phyloP scores from a whole-genome alignment of 257 asterid genomes.

The Rehmannia glutinosa region DNA sequence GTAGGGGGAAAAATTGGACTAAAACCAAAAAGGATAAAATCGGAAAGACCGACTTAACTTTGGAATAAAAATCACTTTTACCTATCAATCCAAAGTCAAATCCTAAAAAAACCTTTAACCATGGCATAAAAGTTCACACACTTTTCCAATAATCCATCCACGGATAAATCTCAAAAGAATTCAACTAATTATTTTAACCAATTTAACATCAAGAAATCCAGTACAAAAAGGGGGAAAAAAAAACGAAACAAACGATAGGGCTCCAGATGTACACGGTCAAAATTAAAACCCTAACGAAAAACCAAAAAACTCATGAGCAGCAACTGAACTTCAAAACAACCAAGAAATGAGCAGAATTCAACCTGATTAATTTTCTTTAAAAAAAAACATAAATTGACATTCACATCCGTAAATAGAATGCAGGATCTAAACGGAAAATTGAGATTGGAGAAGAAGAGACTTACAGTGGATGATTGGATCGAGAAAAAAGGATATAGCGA shows the following conservation, averaged over 20 bases:
- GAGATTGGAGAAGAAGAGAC: slow-evolving; percentile 16
- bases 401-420: slow-evolving; percentile 16
- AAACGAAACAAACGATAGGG: slow-evolving; percentile 7
- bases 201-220: not conserved
- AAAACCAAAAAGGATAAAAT: not conserved
- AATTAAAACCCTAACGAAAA: slow-evolving; percentile 15
- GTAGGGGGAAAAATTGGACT: not conserved
- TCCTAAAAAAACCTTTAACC: slow-evolving; percentile 25
- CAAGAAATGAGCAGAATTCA: slow-evolving; percentile 17
- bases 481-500: slow-evolving; percentile 31
- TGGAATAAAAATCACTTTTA: slow-evolving; percentile 10
- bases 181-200: not conserved
- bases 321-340: slow-evolving; percentile 15
- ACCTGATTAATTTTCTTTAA: not conserved
- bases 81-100: slow-evolving; percentile 37
- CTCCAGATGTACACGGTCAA: not conserved
- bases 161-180: slow-evolving; percentile 13
- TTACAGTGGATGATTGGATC: slow-evolving; percentile 56
- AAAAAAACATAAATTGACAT: not conserved
- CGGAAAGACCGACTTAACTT: not conserved
- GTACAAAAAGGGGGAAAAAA: not conserved
- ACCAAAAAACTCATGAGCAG: not conserved
- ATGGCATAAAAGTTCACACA: not conserved
- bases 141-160: slow-evolving; percentile 7
- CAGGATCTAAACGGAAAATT: slow-evolving; percentile 26